Conservation (phyloP, 148 eudicot species). For the Fagopyrum esculentum region DNA sequence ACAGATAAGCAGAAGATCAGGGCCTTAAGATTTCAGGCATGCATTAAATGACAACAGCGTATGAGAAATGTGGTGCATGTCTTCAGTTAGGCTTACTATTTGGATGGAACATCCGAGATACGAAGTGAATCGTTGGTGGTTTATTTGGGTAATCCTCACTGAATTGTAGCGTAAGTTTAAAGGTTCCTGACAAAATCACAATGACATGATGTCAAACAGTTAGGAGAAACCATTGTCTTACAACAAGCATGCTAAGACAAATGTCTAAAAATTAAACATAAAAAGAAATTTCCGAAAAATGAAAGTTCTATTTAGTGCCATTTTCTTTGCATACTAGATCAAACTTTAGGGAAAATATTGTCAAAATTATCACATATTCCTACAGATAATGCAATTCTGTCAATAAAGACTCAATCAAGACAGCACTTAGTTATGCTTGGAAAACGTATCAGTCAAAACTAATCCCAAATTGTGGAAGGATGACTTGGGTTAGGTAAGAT, state of each 20-base stretch:
- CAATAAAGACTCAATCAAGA: too few species aligned
- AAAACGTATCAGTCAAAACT: too few species aligned
- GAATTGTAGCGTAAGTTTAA: conserved; percentile 61
- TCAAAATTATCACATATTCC: not conserved
- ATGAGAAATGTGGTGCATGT: too few species aligned
- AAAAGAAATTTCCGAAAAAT: not conserved
- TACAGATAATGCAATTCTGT: not conserved
- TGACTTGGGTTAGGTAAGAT: too few species aligned
- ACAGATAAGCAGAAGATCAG: not conserved
- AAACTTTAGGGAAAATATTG: not conserved
- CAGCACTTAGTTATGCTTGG: not conserved
- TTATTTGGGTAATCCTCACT: conserved; percentile 62
- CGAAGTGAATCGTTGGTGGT: conserved; percentile 59
- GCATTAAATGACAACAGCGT: not conserved
- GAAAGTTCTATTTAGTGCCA: not conserved
- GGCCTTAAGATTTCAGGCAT: not conserved
- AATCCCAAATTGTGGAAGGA: too few species aligned
- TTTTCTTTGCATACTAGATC: not conserved
- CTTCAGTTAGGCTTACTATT: conserved; percentile 36
- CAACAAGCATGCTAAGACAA: not conserved
- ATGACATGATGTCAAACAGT: not conserved
- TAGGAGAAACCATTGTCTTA: not conserved
- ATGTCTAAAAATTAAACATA: not conserved
- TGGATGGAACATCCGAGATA: conserved; percentile 67
- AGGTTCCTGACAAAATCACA: conserved; percentile 44